Conservation (phyloP, 306 rosid genomes). For the Cicer judaicum region DNA sequence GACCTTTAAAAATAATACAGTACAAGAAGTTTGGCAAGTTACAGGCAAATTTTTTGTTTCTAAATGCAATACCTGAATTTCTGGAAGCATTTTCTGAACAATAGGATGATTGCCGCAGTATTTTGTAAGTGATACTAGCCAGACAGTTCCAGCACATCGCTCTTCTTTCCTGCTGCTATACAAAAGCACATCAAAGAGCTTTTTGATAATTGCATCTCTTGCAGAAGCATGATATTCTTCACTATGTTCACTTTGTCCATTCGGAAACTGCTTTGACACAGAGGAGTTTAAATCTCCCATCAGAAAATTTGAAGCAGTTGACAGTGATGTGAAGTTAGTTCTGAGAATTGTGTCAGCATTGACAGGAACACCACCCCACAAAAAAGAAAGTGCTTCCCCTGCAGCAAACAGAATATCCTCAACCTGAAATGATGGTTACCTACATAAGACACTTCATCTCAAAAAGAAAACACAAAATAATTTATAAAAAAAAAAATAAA, state of each 20-base stretch:
- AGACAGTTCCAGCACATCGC: constrained; percentile 96
- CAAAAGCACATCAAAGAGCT: constrained; percentile 84
- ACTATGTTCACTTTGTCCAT: constrained; percentile 47
- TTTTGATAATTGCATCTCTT: constrained; percentile 78
- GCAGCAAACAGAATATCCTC: constrained; percentile 96
- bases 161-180: constrained; percentile 96
- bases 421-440: constrained; percentile 63
- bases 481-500: no score
- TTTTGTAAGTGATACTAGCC: constrained; percentile 90
- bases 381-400: constrained; percentile 93
- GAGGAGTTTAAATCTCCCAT: constrained; percentile 76
- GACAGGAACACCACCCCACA: constrained; percentile 98
- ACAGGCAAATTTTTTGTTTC: constrained; percentile 3
- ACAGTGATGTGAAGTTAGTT: constrained; percentile 84
- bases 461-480: background rate
- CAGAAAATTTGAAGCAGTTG: constrained; percentile 91
- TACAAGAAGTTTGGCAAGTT: constrained; percentile 26
- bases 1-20: constrained; percentile 41
- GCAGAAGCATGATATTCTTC: constrained; percentile 63
- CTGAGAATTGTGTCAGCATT: constrained; percentile 87
- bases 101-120: constrained; percentile 83
- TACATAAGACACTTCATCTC: constrained; percentile 10
- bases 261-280: constrained; percentile 48
- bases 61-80: constrained; percentile 81
- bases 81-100: constrained; percentile 87